phyloP scores from a whole-genome alignment of 305 asterid genomes.

The Fraxinus ornus region DNA sequence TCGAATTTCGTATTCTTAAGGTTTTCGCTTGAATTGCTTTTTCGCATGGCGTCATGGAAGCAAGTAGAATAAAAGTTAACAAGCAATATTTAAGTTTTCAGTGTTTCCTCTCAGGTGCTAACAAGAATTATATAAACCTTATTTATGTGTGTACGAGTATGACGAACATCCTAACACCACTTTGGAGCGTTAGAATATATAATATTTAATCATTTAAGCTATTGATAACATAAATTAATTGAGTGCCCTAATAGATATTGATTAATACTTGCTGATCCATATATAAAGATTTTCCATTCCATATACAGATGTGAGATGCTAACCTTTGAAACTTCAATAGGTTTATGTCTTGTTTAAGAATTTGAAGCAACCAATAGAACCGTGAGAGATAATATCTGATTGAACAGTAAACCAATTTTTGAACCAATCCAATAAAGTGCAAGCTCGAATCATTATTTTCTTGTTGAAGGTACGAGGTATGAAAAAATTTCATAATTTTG shows the following conservation, averaged over 20 bases:
- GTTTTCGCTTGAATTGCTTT: neutral
- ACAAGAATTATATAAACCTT: neutral
- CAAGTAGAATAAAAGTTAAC: neutral
- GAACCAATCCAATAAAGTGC: neutral
- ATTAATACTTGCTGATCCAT: neutral
- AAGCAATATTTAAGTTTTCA: neutral
- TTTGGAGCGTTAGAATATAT: neutral
- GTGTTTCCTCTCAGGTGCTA: neutral
- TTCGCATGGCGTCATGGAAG: neutral
- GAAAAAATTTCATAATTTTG: neutral
- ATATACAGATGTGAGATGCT: neutral
- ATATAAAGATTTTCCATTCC: neutral
- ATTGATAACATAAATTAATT: neutral
- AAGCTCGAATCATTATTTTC: neutral
- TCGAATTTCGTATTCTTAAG: neutral
- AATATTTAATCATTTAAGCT: neutral
- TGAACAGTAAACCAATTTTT: neutral
- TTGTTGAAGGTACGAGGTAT: neutral
- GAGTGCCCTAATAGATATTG: neutral
- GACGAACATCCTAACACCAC: neutral
- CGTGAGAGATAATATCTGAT: neutral
- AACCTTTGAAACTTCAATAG: neutral
- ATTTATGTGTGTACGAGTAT: neutral
- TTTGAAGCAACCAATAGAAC: neutral
- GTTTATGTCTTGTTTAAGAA: neutral